Base-by-base conservation (phyloP, 805 yeast genomes). In the Kodamaea neixiangensis region DNA sequence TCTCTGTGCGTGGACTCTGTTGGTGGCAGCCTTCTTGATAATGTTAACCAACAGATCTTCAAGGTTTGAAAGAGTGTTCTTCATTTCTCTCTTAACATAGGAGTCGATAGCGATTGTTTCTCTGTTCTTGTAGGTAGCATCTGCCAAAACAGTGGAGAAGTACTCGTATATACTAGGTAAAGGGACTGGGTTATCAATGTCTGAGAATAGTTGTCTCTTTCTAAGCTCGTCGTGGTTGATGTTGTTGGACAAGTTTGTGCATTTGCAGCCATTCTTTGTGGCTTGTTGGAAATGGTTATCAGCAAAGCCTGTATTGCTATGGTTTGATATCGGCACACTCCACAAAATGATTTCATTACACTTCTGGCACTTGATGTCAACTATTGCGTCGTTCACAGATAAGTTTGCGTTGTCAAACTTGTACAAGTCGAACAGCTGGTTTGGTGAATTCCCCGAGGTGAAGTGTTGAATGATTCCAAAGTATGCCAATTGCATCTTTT, bases 191-290 rank as follows among this genome's bases (percentile, higher is more conserved):
- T 20, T 11, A 5, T 21, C 13, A 2, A 56, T 38, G 38, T 60
- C 64, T 9, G 54, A 47, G 18, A 51, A 52, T 9, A 65, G 37
- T 20, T 57, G 57, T 9, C 66, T 37, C 37, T 57, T 60, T 34
- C 64, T 48, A 19, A 64, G 52, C 33, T 58, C 61, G 4, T 63
- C 63, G 37, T 61, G 66, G 20, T 54, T 55, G 17, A 65, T 40
- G 3, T 22, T 44, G 7, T 46, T 34, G 4, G 34, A 40, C 9
- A 44, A 14, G 11, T 18, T 15, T 11, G 37, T 5, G 40, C 44
- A 14, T 40, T 19, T 31, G 20, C 50, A 40, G 14, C 39, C 33
- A 10, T 40, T 21, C 18, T 35, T 35, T 14, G 43, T 21, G 15
- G 13, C 25, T 9, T 48, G 43, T 3, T 13, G 25, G 49, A 60